These are phyloP conservation scores for Scheffersomyces illinoinensis DNA, from an alignment of 1,139 yeast genomes.

Conservation along the genomic window DNA sequence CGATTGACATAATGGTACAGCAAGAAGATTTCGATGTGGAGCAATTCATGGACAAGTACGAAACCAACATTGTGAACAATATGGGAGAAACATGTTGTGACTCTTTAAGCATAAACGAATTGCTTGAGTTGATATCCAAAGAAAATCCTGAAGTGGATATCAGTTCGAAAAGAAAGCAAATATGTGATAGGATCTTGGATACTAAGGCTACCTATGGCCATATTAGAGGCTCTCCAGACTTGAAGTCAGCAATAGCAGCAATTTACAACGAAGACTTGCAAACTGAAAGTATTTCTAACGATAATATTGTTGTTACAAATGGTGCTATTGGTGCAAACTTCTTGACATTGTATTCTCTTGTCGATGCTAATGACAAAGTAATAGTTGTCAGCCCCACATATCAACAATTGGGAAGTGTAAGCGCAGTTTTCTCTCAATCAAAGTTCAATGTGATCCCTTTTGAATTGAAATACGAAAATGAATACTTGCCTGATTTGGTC, in stretches of 20 bases:
- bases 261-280: conserved; percentile 32
- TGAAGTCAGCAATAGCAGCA: conserved; percentile 35
- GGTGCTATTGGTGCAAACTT: conserved; percentile 65
- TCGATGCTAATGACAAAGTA: conserved; percentile 49
- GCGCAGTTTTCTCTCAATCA: conserved; percentile 47
- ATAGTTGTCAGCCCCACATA: conserved; percentile 54
- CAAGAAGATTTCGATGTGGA: conserved; percentile 56
- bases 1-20: conserved; percentile 24
- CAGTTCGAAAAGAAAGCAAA: conserved; percentile 3
- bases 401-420: conserved; percentile 54
- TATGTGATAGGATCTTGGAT: conserved; percentile 8
- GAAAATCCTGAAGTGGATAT: conserved; percentile 5
- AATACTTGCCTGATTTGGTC: conserved; percentile 37
- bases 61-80: conserved; percentile 38
- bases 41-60: conserved; percentile 57
- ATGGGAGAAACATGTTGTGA: conserved; percentile 59
- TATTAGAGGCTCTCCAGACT: conserved; percentile 46
- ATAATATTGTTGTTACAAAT: conserved; percentile 49
- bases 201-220: conserved; percentile 47
- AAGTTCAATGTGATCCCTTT: conserved; percentile 34
- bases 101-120: conserved; percentile 42
- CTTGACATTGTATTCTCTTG: conserved; percentile 46
- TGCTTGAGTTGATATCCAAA: conserved; percentile 29
- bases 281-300: conserved; percentile 14
- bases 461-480: conserved; percentile 30